Evolutionary conservation across 2,329 filamentous ascomycete species (phyloP), one percentile per base, ranked within the genome.

Genomic region (Pseudogymnoascus sp.): DNA sequence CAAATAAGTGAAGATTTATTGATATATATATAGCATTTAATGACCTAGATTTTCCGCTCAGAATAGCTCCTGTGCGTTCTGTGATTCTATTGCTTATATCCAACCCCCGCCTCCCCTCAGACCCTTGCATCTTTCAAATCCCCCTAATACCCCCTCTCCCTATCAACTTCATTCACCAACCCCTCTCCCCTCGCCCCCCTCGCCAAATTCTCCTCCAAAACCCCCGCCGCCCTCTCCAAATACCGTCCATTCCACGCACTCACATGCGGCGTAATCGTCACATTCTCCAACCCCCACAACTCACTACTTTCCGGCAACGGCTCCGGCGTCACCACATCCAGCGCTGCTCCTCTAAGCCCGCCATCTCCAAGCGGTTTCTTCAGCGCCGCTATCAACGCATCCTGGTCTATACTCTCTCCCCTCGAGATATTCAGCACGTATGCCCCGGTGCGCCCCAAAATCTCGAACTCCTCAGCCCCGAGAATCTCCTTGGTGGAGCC

Each of bases 311-410:
- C 68, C 0, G 84, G 85, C 66, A 89, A 71, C 0, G 87, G 87
- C 69, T 90, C 87, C 0, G 87, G 86, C 67, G 88, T 85, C 13
- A 86, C 84, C 1, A 89, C 87, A 75, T 90, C 87, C 37, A 89
- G 73, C 3, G 85, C 85, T 0, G 86, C 87, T 31, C 86, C 87
- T 26, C 78, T 74, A 31, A 90, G 71, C 1, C 80, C 78, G 0
- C 80, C 80, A 0, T 77, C 74, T 23, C 68, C 67, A 23, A 64
- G 46, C 17, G 65, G 61, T 29, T 70, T 70, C 64, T 74, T 74
- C 35, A 89, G 70, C 1, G 84, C 82, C 1, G 72, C 74, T 38
- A 88, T 79, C 59, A 90, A 70, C 5, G 82, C 84, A n/a, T 78
- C 75, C 66, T 86, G 83, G 61, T 88, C 79, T 13, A 90, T 73